phyloP scores from a whole-genome alignment of 2,329 filamentous ascomycete genomes.

The Penicillium sp. region DNA sequence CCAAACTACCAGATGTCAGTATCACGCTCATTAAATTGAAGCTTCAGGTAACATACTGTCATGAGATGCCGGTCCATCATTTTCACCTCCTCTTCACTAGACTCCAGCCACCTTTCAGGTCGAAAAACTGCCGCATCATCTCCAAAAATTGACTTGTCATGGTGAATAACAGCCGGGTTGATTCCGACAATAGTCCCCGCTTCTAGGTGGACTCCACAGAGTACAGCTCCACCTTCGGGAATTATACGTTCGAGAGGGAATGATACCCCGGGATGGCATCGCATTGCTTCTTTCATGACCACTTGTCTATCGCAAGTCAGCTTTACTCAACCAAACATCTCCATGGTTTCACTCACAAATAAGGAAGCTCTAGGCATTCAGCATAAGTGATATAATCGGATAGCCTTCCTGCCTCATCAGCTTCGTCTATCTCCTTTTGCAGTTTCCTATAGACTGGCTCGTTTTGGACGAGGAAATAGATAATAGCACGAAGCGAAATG shows the following conservation, averaged over 20 bases:
- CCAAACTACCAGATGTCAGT: constrained; percentile 23
- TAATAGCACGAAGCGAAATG: constrained; percentile 67
- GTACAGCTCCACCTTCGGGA: constrained; percentile 60
- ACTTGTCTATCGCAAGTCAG: constrained; percentile 54
- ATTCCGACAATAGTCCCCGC: constrained; percentile 11
- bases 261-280: constrained; percentile 72
- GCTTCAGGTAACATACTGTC: constrained; percentile 1
- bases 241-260: constrained; percentile 73
- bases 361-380: constrained; percentile 68
- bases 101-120: constrained; percentile 6
- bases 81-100: constrained; percentile 8
- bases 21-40: not conserved
- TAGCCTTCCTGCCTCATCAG: constrained; percentile 53
- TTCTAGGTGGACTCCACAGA: constrained; percentile 5
- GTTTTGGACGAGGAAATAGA: constrained; percentile 70
- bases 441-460: constrained; percentile 47
- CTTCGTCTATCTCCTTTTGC: constrained; percentile 57
- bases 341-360: constrained; percentile 48
- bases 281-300: constrained; percentile 75
- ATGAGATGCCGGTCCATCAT: constrained; percentile 17
- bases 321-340: not conserved
- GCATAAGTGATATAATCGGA: constrained; percentile 61
- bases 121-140: constrained; percentile 68
- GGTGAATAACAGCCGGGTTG: constrained; percentile 5
- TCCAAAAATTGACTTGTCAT: constrained; percentile 4